A percentile compares a stretch with the other conserved stretches of the same genome.
Evolutionary conservation across 352 stramenopile genomes (phyloP).

Genomic region (Pythium guiyangense): DNA sequence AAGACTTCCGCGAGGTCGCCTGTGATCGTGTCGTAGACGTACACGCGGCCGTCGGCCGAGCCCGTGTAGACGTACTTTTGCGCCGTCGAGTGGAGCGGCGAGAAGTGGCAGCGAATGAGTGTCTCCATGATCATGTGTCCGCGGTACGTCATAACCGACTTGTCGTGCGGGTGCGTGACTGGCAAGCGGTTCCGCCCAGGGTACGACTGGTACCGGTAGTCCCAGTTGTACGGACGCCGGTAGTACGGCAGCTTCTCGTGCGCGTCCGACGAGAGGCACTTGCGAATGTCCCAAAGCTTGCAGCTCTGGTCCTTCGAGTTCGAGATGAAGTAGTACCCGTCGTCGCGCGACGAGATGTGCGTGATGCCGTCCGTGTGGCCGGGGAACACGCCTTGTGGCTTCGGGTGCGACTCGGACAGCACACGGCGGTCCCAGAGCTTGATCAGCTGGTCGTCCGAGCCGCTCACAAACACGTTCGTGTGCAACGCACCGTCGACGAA

Average conservation of each 20-base stretch:
- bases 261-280: constrained; percentile 53
- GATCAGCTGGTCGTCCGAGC: constrained; percentile 79
- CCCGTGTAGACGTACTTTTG: constrained; percentile 87
- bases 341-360: constrained; percentile 75
- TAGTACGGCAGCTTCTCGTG: constrained; percentile 39
- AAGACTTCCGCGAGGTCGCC: constrained; percentile 76
- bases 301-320: constrained; percentile 83
- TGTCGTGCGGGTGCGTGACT: constrained; percentile 64
- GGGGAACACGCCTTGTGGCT: constrained; percentile 73
- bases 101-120: constrained; percentile 84
- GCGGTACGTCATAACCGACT: constrained; percentile 82
- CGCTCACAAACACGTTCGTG: constrained; percentile 84
- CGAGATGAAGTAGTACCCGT: constrained; percentile 88
- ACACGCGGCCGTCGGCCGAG: constrained; percentile 78
- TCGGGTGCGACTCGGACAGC: constrained; percentile 65
- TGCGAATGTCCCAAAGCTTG: constrained; percentile 84
- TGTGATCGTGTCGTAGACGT: constrained; percentile 77
- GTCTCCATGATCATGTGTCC: constrained; percentile 80
- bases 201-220: constrained; percentile 82
- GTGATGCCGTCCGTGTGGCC: constrained; percentile 82
- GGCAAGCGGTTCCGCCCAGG: constrained; percentile 49
- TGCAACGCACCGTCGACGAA: constrained; percentile 79
- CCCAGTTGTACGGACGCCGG: constrained; percentile 59
- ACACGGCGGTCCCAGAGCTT: constrained; percentile 85
- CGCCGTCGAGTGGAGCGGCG: constrained; percentile 77